phyloP scores from a whole-genome alignment of 106 monocot species.

The Dioscorea dumetorum region DNA sequence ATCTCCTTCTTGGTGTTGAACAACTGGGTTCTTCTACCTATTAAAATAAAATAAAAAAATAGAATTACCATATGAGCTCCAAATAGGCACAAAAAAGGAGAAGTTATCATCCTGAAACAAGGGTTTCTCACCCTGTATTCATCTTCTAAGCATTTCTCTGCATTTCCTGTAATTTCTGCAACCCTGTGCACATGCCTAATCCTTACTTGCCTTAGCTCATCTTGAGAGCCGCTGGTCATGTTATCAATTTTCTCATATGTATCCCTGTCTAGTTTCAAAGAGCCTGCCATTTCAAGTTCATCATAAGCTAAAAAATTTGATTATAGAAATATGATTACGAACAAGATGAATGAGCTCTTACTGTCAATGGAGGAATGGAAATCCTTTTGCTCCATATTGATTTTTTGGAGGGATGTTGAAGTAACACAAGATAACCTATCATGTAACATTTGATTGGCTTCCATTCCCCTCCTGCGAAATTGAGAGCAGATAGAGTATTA shows the following conservation, averaged over 20 bases:
- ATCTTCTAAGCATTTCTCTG: conserved; percentile 71
- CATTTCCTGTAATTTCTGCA: conserved; percentile 60
- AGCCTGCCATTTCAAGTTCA: conserved; percentile 26
- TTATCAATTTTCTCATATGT: conserved; percentile 51
- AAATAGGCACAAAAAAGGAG: not conserved
- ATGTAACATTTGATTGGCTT: conserved; percentile 53
- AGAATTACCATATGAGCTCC: not conserved
- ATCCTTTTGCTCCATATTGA: conserved; percentile 40
- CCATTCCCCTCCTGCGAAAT: conserved; percentile 44
- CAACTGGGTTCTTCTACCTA: conserved; percentile 93
- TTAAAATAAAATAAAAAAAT: not conserved
- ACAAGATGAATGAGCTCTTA: conserved; percentile 24
- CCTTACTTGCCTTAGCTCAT: conserved; percentile 45
- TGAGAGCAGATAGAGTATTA: not conserved
- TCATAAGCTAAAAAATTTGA: no score
- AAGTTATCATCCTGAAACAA: not conserved
- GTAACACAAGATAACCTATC: conserved; percentile 57
- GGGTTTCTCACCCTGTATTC: conserved; percentile 66
- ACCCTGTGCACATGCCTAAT: conserved; percentile 65
- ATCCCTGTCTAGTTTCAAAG: conserved; percentile 81
- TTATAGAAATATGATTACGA: no score
- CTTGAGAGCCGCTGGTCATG: conserved; percentile 42
- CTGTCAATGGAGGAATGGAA: conserved; percentile 71
- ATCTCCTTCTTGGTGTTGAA: conserved; percentile 66
- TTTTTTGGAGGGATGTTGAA: conserved; percentile 46